These are phyloP conservation scores for Beauveria sp. DNA, from an alignment of 2,329 filamentous ascomycete species.

Conservation along the genomic window DNA sequence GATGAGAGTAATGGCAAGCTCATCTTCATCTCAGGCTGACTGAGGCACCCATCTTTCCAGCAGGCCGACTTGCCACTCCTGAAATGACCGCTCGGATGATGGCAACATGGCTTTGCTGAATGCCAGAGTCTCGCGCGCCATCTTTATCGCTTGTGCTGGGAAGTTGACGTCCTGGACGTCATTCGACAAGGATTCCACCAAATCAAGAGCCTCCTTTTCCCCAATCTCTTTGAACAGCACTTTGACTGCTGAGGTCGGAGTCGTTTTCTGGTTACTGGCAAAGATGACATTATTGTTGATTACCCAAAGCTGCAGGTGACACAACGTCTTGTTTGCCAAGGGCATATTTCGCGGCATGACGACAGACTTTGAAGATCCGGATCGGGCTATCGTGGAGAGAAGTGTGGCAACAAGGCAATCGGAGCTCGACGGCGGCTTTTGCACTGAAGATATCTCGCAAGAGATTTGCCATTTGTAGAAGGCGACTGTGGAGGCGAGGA, in stretches of 20 bases:
- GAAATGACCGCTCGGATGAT: conserved; percentile 45
- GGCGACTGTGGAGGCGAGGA: conserved; percentile 37
- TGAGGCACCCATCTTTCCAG: conserved; percentile 35
- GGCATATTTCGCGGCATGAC: conserved; percentile 30
- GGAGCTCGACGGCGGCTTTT: conserved; percentile 29
- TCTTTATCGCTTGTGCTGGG: conserved; percentile 40
- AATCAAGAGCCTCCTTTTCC: conserved; percentile 35
- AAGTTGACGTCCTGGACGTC: conserved; percentile 54
- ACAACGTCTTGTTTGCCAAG: neutral
- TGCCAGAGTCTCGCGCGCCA: conserved; percentile 36
- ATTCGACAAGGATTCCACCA: conserved; percentile 44
- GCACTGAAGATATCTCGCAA: conserved; percentile 26
- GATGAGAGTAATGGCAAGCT: neutral
- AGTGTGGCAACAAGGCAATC: conserved; percentile 49
- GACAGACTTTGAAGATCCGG: conserved; percentile 50
- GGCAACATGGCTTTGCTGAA: conserved; percentile 48
- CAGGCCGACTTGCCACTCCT: conserved; percentile 61
- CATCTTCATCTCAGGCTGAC: conserved; percentile 20
- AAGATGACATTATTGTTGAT: conserved; percentile 49
- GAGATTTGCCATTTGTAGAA: conserved; percentile 52
- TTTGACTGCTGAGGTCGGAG: conserved; percentile 39
- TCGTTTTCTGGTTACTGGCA: conserved; percentile 26
- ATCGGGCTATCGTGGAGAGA: conserved; percentile 45
- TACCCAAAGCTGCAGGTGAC: conserved; percentile 45
- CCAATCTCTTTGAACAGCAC: conserved; percentile 42